Evolutionary conservation across 169 alveolate genomes (phyloP), one percentile per base, ranked within the genome.

Genomic region (Perkinsus olseni): DNA sequence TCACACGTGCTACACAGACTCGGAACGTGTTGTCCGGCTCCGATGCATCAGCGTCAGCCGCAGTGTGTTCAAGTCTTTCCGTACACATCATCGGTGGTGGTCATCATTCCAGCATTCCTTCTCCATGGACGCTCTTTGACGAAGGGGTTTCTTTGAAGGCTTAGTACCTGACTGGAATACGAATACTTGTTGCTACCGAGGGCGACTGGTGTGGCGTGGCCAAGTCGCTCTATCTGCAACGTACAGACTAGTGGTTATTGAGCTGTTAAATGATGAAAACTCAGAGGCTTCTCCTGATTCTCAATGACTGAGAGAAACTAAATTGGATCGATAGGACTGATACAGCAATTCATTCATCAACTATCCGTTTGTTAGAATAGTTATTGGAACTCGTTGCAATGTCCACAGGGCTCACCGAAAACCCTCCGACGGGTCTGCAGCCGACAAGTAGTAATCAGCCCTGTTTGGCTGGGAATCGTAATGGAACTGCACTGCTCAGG

Each of bases 11-110:
- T 13, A 62, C 31, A 62, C 31, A 62, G 82, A 62, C 34, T 62
- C 82, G 82, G 82, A 62, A 62, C 82, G 82, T 62, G 82, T 62
- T 62, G 82, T 62, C 82, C 82, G 82, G 82, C 82, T 62, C 82
- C 82, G 82, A 62, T 24, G 82, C 82, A 21, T 62, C 34, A 1
- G 82, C 82, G 82, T 62, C 82, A 62, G 82, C 82, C 82, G 82
- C 17, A 62, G 82, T 62, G 82, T 62, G 82, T 62, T 28, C 82
- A 62, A 62, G 82, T 62, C 82, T 62, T 62, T 62, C 82, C 82
- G 82, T 21, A 62, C 82, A 40, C 3, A 40, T 40, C 50, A 62
- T 8, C 17, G 28, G 82, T 10, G 17, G 62, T 45, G 13, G 28
- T 62, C 8, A 13, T 62, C 28, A 62, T 62, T 21, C 82, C 82